Conservation (phyloP, 805 yeast species). For the Wickerhamomyces chambardii region DNA sequence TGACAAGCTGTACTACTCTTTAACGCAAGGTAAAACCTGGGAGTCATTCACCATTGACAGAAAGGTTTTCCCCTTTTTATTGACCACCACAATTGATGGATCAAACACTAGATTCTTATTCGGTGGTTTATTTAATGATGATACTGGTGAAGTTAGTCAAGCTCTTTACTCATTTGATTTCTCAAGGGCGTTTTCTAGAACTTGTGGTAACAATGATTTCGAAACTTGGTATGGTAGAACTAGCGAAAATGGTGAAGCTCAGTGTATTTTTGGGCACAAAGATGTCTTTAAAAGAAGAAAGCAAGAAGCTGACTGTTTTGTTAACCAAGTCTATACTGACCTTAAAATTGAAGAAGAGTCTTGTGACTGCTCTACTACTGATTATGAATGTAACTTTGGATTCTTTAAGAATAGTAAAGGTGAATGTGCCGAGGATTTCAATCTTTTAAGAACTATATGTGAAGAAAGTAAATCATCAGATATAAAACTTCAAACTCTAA, state of each 20-base stretch:
- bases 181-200: slow-evolving; percentile 39
- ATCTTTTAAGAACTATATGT: slow-evolving; percentile 24
- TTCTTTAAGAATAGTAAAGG: slow-evolving; percentile 29
- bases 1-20: slow-evolving; percentile 39
- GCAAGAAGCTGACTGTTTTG: slow-evolving; percentile 51
- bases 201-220: slow-evolving; percentile 38
- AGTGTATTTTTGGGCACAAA: slow-evolving; percentile 63
- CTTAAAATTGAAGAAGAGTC: slow-evolving; percentile 35
- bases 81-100: slow-evolving; percentile 63
- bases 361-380: slow-evolving; percentile 55
- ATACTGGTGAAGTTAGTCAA: slow-evolving; percentile 4
- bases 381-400: slow-evolving; percentile 65
- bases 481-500: slow-evolving; percentile 7
- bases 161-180: slow-evolving; percentile 41
- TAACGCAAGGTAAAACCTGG: slow-evolving; percentile 74
- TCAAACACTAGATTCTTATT: slow-evolving; percentile 56
- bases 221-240: slow-evolving; percentile 57
- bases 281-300: slow-evolving; percentile 63
- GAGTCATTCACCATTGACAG: slow-evolving; percentile 33
- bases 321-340: slow-evolving; percentile 28
- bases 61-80: slow-evolving; percentile 28
- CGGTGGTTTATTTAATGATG: slow-evolving; percentile 26
- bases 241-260: slow-evolving; percentile 17
- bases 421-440: slow-evolving; percentile 37
- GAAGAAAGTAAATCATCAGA: slow-evolving; percentile 17